These are phyloP conservation scores for Colletotrichum salicis DNA, from an alignment of 2,329 filamentous ascomycete genomes.

Conservation along the genomic window DNA sequence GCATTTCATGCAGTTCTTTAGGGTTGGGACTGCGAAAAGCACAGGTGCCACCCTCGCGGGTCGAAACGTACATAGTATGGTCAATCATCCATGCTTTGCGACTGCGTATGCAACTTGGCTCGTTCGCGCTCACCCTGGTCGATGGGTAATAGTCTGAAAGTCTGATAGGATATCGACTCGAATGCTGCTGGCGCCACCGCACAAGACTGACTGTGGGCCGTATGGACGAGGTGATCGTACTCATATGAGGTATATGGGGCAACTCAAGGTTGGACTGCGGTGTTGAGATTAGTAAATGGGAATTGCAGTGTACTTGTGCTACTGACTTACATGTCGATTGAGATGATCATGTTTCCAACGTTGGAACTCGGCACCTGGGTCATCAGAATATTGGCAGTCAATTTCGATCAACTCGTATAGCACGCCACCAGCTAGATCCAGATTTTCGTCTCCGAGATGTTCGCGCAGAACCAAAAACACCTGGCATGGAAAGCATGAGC, in stretches of 20 bases:
- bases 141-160: conserved; percentile 51
- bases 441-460: conserved; percentile 56
- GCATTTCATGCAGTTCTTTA: conserved; percentile 53
- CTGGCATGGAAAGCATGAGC: conserved; percentile 36
- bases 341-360: conserved; percentile 58
- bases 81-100: conserved; percentile 56
- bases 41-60: conserved; percentile 49
- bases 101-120: conserved; percentile 49
- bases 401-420: conserved; percentile 59
- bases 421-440: conserved; percentile 56
- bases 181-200: conserved; percentile 50
- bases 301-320: neutral
- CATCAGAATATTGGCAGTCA: conserved; percentile 55
- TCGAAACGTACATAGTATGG: conserved; percentile 54
- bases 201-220: conserved; percentile 50
- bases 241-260: conserved; percentile 59
- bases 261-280: conserved; percentile 54
- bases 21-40: conserved; percentile 50
- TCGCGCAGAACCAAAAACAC: conserved; percentile 55
- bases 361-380: conserved; percentile 57
- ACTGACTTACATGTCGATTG: conserved; percentile 51
- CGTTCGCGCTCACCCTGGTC: conserved; percentile 39
- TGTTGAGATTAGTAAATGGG: conserved; percentile 13
- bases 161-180: conserved; percentile 51
- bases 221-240: conserved; percentile 54